Conservation (phyloP, 768 basidiomycete genomes). For the Suillus fuscotomentosus region DNA sequence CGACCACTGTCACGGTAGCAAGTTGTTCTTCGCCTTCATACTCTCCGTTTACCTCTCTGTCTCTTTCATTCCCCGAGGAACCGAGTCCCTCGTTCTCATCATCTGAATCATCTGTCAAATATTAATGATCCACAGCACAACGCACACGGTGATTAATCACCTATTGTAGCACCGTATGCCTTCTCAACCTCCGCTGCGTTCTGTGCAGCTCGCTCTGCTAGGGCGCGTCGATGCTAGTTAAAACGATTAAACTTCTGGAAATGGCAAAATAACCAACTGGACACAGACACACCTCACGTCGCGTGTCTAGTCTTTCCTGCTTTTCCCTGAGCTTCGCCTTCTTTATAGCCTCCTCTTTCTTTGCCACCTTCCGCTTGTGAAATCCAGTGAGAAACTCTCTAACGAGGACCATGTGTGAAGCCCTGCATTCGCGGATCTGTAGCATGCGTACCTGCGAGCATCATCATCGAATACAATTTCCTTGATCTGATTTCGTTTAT, state of each 20-base stretch:
- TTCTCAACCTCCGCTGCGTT: constrained; percentile 79
- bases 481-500: constrained; percentile 66
- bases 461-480: constrained; percentile 86
- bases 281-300: constrained; percentile 64
- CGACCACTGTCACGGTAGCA: constrained; percentile 88
- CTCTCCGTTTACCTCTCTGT: constrained; percentile 54
- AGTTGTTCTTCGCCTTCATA: constrained; percentile 83
- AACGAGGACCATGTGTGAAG: constrained; percentile 5
- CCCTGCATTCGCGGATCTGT: neutral
- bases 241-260: constrained; percentile 12
- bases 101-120: constrained; percentile 14
- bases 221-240: constrained; percentile 68
- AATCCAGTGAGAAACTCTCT: constrained; percentile 94
- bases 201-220: constrained; percentile 73
- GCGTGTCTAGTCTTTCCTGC: constrained; percentile 66
- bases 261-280: constrained; percentile 13
- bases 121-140: constrained; percentile 6
- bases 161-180: constrained; percentile 58
- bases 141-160: constrained; percentile 29
- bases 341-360: constrained; percentile 72
- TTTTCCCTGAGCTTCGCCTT: constrained; percentile 78
- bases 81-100: constrained; percentile 51
- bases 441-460: constrained; percentile 60
- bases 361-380: constrained; percentile 86
- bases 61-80: constrained; percentile 32